phyloP scores from a whole-genome alignment of 805 yeast genomes.

The Cyberlindnera galapagoensis region DNA sequence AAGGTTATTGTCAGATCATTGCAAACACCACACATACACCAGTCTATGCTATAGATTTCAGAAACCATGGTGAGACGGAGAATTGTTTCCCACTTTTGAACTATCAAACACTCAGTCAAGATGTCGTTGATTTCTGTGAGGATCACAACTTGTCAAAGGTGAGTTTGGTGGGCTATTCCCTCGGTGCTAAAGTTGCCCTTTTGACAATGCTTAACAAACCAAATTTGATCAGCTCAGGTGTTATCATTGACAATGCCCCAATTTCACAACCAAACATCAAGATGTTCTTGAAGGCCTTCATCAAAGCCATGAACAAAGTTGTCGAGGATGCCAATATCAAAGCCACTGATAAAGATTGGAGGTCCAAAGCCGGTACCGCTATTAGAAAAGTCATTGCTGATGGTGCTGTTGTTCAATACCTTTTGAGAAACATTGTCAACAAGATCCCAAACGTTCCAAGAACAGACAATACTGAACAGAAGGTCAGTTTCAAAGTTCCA shows the following conservation, averaged over 20 bases:
- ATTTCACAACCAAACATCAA: slow-evolving; percentile 25
- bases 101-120: slow-evolving; percentile 35
- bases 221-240: slow-evolving; percentile 29
- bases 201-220: slow-evolving; percentile 34
- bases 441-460: slow-evolving; percentile 9
- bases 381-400: slow-evolving; percentile 20
- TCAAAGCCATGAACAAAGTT: slow-evolving; percentile 34
- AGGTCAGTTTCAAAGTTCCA: slow-evolving; percentile 26
- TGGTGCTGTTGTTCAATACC: slow-evolving; percentile 26
- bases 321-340: slow-evolving; percentile 21
- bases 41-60: slow-evolving; percentile 37
- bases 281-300: slow-evolving; percentile 26
- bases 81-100: slow-evolving; percentile 35
- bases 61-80: slow-evolving; percentile 43
- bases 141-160: slow-evolving; percentile 24
- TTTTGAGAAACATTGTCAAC: slow-evolving; percentile 30
- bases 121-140: slow-evolving; percentile 31
- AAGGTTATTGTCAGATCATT: slow-evolving; percentile 31
- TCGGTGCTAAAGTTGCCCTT: slow-evolving; percentile 50
- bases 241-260: slow-evolving; percentile 45
- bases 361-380: slow-evolving; percentile 19
- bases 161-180: slow-evolving; percentile 39
- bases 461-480: slow-evolving; percentile 23
- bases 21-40: slow-evolving; percentile 26
- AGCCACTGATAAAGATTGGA: slow-evolving; percentile 22